These are phyloP conservation scores for Cronartium ribicola DNA, from an alignment of 1,284 basidiomycete genomes.

Conservation along the genomic window DNA sequence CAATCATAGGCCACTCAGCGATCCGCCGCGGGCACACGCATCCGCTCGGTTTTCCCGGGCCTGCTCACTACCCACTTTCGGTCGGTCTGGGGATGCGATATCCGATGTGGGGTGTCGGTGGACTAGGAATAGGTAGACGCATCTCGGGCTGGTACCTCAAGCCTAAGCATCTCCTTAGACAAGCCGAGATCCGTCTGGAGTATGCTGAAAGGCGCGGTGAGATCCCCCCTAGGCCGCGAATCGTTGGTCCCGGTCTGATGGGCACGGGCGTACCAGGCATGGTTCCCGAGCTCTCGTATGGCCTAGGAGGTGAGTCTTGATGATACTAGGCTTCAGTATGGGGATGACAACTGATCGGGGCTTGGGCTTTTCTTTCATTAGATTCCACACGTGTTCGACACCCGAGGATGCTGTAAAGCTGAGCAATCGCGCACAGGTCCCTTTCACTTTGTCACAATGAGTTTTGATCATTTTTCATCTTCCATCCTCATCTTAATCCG, in stretches of 20 bases:
- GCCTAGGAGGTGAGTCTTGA: background rate
- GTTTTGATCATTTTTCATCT: too few relatives aligned
- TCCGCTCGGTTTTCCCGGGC: background rate
- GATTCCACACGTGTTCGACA: too few relatives aligned
- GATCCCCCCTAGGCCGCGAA: conserved; percentile 28
- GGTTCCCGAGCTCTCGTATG: background rate
- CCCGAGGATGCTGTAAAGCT: too few relatives aligned
- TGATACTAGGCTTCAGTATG: too few relatives aligned
- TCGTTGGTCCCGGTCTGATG: conserved; percentile 22
- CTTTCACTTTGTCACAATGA: too few relatives aligned
- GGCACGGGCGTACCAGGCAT: conserved; percentile 1
- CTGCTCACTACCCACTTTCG: conserved; percentile 31
- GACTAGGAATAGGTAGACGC: conserved; percentile 32
- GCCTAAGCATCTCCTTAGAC: conserved; percentile 8
- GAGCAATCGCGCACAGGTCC: too few relatives aligned
- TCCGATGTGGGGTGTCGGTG: conserved; percentile 40
- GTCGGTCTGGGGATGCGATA: conserved; percentile 14
- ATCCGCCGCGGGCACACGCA: background rate
- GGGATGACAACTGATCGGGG: too few relatives aligned
- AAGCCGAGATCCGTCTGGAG: conserved; percentile 24
- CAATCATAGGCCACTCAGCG: background rate
- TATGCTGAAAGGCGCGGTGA: conserved; percentile 37
- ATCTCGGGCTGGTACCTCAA: conserved; percentile 20
- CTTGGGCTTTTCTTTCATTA: too few relatives aligned
- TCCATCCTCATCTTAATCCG: too few relatives aligned